Evolutionary conservation across 2,329 filamentous ascomycete species (phyloP), one percentile per base, ranked within the genome.

Genomic region (Fusarium veterinarium): DNA sequence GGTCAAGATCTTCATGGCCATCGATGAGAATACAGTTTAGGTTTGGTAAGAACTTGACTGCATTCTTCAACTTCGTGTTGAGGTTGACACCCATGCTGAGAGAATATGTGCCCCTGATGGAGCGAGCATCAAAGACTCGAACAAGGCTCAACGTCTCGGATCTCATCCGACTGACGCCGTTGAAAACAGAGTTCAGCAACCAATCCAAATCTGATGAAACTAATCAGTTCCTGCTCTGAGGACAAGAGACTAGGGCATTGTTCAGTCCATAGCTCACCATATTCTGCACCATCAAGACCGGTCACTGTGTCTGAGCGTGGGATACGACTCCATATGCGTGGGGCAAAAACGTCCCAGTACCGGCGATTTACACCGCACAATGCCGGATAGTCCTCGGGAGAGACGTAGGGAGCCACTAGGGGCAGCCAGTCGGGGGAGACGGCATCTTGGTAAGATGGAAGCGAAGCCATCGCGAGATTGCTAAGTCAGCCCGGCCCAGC

Each of bases 401-500:
- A 74, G 51, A 89, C 71, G 70, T 84, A 86, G 3, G 85, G 83
- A 11, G 83, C 85, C 17, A 84, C 84, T 8, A 89, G 69, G 35
- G 78, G 78, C 20, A 89, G 80, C 86, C 87, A 89, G 80, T 89
- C 84, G 28, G 77, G 76, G 14, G 76, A 79, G 12, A 81, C 75
- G 58, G 88, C 88, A 65, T 89, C 84, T 56, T 83, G 79, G 76
- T 90, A 90, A 0, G 88, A 87, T 3, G 88, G 88, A n/a, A 86
- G 83, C 16, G 75, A 69, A 44, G 72, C 51, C 80, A 81, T 81
- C 63, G 23, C 67, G 44, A 41, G 40, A 25, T 33, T 41, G 58
- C 37, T n/a, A 20, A 42, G 42, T 44, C 49, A 53, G 49, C 49
- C 48, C 20, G 35, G 33, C 14, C 17, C 31, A 35, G 25, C 38